A percentile compares a stretch with the other conserved stretches of the same genome.
phyloP scores from a whole-genome alignment of 257 asterid species.

The Solanum pimpinellifolium region DNA sequence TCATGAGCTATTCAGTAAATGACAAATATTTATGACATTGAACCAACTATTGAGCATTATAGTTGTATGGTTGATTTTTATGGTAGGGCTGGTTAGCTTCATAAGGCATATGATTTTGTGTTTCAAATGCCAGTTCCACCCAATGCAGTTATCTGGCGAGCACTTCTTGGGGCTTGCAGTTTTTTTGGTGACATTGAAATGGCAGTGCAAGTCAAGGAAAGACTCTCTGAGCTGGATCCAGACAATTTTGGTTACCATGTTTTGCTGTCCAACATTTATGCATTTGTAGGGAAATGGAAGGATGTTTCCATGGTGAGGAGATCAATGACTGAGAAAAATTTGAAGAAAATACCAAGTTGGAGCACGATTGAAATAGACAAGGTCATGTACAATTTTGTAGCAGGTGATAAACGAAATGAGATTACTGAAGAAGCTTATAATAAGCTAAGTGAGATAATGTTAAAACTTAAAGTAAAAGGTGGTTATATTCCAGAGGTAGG shows the following conservation, averaged over 20 bases:
- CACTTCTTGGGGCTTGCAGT: slow-evolving; percentile 85
- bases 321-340: slow-evolving; percentile 45
- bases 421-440: not conserved
- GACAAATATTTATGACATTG: slow-evolving; percentile 35
- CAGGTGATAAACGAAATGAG: slow-evolving; percentile 24
- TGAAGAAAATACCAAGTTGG: slow-evolving; percentile 67
- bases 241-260: slow-evolving; percentile 53
- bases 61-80: slow-evolving; percentile 94
- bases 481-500: too few species aligned
- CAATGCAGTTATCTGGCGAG: slow-evolving; percentile 68
- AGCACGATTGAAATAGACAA: slow-evolving; percentile 63
- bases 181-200: slow-evolving; percentile 49
- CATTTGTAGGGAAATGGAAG: slow-evolving; percentile 68
- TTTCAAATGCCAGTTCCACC: slow-evolving; percentile 59
- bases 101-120: slow-evolving; percentile 17
- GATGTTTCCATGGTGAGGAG: slow-evolving; percentile 40
- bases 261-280: slow-evolving; percentile 65
- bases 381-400: slow-evolving; percentile 32
- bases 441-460: too few species aligned
- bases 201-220: slow-evolving; percentile 51
- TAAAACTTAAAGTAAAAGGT: too few species aligned
- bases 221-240: slow-evolving; percentile 61
- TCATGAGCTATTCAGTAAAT: slow-evolving; percentile 33
- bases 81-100: slow-evolving; percentile 49
- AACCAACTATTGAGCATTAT: slow-evolving; percentile 65